Evolutionary conservation across 2,329 filamentous ascomycete species (phyloP).

Genomic region (Coniochaeta sp.): DNA sequence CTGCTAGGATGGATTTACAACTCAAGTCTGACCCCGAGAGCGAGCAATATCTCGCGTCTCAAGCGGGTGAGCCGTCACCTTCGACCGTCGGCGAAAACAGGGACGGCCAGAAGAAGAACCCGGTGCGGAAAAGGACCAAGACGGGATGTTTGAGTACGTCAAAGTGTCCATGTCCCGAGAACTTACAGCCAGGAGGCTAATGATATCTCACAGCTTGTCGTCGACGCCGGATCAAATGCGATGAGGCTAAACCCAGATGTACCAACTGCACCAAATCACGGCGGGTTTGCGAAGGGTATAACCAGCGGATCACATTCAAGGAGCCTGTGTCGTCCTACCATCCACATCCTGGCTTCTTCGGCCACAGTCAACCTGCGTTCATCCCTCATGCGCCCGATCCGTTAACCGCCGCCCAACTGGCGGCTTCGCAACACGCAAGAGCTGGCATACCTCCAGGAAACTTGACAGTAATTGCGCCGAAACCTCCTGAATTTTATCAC

Average conservation of each 20-base stretch:
- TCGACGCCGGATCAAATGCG: constrained; percentile 93
- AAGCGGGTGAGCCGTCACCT: constrained; percentile 23
- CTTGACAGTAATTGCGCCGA: constrained; percentile 44
- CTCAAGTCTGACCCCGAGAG: constrained; percentile 5
- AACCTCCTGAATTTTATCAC: constrained; percentile 31
- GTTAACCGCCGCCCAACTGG: constrained; percentile 34
- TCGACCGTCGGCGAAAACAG: constrained; percentile 24
- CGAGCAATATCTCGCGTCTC: constrained; percentile 16
- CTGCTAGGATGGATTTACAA: background rate
- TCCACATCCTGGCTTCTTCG: constrained; percentile 40
- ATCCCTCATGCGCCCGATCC: constrained; percentile 37
- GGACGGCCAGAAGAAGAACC: constrained; percentile 38
- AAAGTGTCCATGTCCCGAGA: background rate
- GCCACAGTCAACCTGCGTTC: constrained; percentile 31
- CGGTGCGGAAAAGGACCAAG: constrained; percentile 69
- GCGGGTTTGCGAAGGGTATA: constrained; percentile 77
- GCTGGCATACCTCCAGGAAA: constrained; percentile 25
- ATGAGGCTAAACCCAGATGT: constrained; percentile 78
- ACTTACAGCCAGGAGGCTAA: background rate
- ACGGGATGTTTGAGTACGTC: constrained; percentile 76
- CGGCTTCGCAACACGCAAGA: constrained; percentile 29
- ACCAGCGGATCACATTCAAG: constrained; percentile 74
- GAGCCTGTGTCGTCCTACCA: constrained; percentile 57
- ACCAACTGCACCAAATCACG: constrained; percentile 84
- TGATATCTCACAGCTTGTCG: constrained; percentile 61